phyloP scores from a whole-genome alignment of 73 alveolate species.

The Tetrahymena elliotti region DNA sequence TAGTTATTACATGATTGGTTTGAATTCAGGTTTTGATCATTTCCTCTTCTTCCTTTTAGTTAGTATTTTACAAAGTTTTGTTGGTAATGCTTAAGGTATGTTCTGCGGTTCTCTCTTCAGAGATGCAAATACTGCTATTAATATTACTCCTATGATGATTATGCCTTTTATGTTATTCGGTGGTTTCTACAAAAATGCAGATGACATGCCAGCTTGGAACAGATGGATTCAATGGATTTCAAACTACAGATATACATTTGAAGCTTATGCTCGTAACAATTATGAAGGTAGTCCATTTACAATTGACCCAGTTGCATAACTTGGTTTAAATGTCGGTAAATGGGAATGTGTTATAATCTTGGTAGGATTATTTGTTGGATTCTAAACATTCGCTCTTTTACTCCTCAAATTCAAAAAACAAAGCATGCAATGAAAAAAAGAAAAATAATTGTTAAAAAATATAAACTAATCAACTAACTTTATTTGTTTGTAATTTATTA shows the following conservation, averaged over 20 bases:
- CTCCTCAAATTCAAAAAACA: not conserved
- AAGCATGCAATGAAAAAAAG: not conserved
- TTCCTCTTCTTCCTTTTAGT: not conserved
- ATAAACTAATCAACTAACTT: not conserved
- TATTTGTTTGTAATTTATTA: not conserved
- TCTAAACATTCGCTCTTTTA: not conserved
- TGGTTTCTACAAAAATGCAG: conserved; percentile 7
- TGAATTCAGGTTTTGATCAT: not conserved
- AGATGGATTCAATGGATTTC: not conserved
- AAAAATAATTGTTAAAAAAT: not conserved
- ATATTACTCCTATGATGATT: not conserved
- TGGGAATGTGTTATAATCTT: not conserved
- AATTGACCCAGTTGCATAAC: not conserved
- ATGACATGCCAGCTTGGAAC: not conserved
- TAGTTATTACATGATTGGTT: conserved; percentile 33
- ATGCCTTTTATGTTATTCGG: conserved; percentile 14
- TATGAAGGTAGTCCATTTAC: conserved; percentile 5
- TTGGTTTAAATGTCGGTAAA: not conserved
- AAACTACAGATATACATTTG: not conserved
- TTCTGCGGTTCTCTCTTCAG: not conserved
- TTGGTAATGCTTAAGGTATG: conserved; percentile 4
- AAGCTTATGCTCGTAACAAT: conserved; percentile 18
- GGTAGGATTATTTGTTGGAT: not conserved
- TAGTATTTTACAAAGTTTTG: not conserved
- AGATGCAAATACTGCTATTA: not conserved